These are phyloP conservation scores for Stenogyne calaminthoides DNA, from an alignment of 305 asterid species.

Conservation along the genomic window DNA sequence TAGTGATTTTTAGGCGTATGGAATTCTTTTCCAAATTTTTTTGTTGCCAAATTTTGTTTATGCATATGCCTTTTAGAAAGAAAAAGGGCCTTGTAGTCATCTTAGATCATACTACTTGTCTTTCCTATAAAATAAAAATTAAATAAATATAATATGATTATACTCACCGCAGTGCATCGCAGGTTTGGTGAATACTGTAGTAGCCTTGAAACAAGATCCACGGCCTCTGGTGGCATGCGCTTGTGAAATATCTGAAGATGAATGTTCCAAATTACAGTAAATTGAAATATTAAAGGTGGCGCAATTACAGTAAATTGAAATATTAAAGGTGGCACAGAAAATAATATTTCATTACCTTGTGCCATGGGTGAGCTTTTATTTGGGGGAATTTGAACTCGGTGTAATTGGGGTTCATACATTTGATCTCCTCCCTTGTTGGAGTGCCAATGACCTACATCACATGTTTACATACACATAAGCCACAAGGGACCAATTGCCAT, in stretches of 20 bases:
- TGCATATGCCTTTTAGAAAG: neutral
- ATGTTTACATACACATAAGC: neutral
- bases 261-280: constrained; percentile 19
- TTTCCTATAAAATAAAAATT: neutral
- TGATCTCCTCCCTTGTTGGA: constrained; percentile 85
- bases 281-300: neutral
- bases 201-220: constrained; percentile 71
- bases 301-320: neutral
- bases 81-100: neutral
- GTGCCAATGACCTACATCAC: constrained; percentile 65
- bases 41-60: neutral
- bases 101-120: neutral
- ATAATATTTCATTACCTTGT: constrained; percentile 51
- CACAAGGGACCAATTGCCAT: constrained; percentile 1
- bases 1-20: too few relatives aligned
- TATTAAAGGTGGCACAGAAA: neutral
- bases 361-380: constrained; percentile 82
- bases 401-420: constrained; percentile 78
- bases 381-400: constrained; percentile 73
- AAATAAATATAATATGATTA: neutral
- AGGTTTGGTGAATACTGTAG: constrained; percentile 75
- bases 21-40: too few relatives aligned
- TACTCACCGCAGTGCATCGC: constrained; percentile 76
- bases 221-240: constrained; percentile 72
- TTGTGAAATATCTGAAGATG: constrained; percentile 58